Conservation (phyloP, 441 rosid genomes). For the Brassica hybrid region DNA sequence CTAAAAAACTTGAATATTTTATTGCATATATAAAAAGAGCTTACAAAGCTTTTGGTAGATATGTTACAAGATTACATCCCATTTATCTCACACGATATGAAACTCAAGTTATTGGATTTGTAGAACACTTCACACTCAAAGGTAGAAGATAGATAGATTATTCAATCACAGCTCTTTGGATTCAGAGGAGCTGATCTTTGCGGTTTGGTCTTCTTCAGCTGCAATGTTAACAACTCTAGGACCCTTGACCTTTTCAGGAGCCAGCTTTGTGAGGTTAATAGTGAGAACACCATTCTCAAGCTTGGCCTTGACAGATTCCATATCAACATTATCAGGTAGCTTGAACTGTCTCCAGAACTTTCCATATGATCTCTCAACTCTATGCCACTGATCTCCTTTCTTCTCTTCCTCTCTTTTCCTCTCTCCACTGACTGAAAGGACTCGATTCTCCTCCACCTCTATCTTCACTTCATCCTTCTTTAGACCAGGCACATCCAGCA, state of each 20-base stretch:
- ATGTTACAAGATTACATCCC: conserved; percentile 21
- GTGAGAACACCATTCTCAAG: conserved; percentile 79
- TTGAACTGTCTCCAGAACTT: conserved; percentile 85
- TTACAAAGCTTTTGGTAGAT: conserved; percentile 23
- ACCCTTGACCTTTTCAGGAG: conserved; percentile 68
- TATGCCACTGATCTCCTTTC: conserved; percentile 81
- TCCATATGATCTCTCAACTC: conserved; percentile 75
- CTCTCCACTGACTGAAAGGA: conserved; percentile 73
- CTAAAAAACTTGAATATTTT: neutral
- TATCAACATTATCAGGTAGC: conserved; percentile 75
- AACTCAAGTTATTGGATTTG: conserved; percentile 1
- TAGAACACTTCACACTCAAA: neutral
- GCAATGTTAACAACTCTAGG: conserved; percentile 65
- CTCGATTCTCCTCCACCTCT: conserved; percentile 68
- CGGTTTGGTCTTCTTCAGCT: conserved; percentile 49
- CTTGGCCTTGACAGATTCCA: conserved; percentile 69
- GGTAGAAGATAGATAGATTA: neutral
- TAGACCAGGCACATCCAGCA: conserved; percentile 77
- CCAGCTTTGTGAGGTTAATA: conserved; percentile 55
- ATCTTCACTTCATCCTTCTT: conserved; percentile 77
- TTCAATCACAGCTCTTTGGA: conserved; percentile 56
- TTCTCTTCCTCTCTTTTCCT: conserved; percentile 74
- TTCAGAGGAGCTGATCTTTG: conserved; percentile 43
- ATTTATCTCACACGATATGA: neutral
- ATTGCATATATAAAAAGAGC: conserved; percentile 6